Conservation (phyloP, 208 protist genomes). For the Wallacemonas collosoma region DNA sequence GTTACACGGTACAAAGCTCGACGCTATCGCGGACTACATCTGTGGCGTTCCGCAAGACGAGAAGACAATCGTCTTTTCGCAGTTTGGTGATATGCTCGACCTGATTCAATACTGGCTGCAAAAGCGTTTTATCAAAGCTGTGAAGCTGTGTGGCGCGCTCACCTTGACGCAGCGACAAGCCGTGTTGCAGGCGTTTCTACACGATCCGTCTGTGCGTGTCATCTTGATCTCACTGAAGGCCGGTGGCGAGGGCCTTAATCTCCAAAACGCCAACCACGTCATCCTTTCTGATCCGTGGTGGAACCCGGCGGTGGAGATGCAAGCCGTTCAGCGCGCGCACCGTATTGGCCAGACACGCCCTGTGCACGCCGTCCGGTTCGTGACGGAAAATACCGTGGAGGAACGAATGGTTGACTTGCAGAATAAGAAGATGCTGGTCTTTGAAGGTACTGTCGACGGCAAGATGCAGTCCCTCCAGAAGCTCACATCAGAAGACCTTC, state of each 20-base stretch:
- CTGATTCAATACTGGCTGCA: constrained; percentile 91
- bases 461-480: constrained; percentile 80
- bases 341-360: constrained; percentile 98
- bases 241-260: constrained; percentile 98
- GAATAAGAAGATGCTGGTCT: constrained; percentile 94
- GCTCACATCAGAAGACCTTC: constrained; percentile 84
- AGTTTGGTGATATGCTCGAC: constrained; percentile 97
- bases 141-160: constrained; percentile 92
- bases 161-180: constrained; percentile 80
- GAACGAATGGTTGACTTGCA: constrained; percentile 94
- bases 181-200: constrained; percentile 82
- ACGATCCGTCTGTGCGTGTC: constrained; percentile 85
- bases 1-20: constrained; percentile 87
- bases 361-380: constrained; percentile 96
- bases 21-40: constrained; percentile 89
- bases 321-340: constrained; percentile 98
- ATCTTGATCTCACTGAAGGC: constrained; percentile 99
- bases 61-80: constrained; percentile 94
- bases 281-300: constrained; percentile 99
- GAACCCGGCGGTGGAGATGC: constrained; percentile 98
- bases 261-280: constrained; percentile 98
- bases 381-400: constrained; percentile 91
- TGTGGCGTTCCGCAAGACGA: constrained; percentile 66
- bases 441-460: constrained; percentile 93
- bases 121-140: constrained; percentile 68